Evolutionary conservation across 192 early-diverging fungal species (phyloP).

Genomic region (Glomus cerebriforme): DNA sequence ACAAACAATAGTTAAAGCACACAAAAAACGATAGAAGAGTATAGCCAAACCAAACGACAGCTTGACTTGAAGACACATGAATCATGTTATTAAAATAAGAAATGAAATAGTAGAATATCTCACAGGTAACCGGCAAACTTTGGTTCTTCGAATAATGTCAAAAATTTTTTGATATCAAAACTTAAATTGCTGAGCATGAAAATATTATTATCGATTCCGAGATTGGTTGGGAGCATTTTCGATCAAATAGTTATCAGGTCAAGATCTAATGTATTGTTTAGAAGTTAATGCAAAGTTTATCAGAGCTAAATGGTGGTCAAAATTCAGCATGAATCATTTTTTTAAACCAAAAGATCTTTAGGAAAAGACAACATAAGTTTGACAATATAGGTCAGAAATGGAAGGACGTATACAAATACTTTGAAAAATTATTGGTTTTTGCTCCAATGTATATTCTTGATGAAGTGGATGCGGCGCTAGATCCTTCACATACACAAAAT

Average conservation of each 20-base stretch:
- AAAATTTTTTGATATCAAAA: slow-evolving; percentile 40
- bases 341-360: slow-evolving; percentile 14
- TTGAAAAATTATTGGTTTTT: slow-evolving; percentile 93
- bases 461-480: slow-evolving; percentile 98
- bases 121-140: slow-evolving; percentile 54
- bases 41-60: slow-evolving; percentile 61
- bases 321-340: slow-evolving; percentile 43
- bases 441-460: slow-evolving; percentile 99
- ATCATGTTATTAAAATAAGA: slow-evolving; percentile 72
- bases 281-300: slow-evolving; percentile 93
- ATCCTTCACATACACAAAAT: slow-evolving; percentile 97
- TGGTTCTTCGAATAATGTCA: not conserved
- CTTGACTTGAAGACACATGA: slow-evolving; percentile 81
- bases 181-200: slow-evolving; percentile 54
- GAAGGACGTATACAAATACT: too few relatives aligned
- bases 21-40: slow-evolving; percentile 57
- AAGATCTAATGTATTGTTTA: slow-evolving; percentile 79
- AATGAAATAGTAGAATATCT: slow-evolving; percentile 74
- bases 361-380: too few relatives aligned
- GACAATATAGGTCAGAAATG: too few relatives aligned
- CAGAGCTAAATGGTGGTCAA: slow-evolving; percentile 97
- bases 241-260: too few relatives aligned
- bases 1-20: slow-evolving; percentile 56
- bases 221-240: too few relatives aligned
- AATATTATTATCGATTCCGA: slow-evolving; percentile 45